Evolutionary conservation across 2,329 filamentous ascomycete species (phyloP).

Genomic region (Phoma sp.): DNA sequence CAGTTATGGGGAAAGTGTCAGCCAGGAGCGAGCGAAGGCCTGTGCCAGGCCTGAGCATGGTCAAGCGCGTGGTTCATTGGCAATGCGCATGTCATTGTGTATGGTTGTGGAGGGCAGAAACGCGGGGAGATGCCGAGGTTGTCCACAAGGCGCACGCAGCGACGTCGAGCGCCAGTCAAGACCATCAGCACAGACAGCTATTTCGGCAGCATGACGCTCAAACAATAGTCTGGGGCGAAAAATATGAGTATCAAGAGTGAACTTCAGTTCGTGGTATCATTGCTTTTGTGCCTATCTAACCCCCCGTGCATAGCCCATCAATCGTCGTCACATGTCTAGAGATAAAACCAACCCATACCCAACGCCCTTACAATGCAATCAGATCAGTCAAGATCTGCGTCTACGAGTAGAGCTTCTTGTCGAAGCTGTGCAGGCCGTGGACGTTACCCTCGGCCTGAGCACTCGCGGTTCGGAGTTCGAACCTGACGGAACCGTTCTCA

Average conservation of each 20-base stretch:
- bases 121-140: constrained; percentile 46
- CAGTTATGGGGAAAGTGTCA: constrained; percentile 5
- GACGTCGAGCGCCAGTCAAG: not conserved
- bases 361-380: constrained; percentile 40
- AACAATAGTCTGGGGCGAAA: not conserved
- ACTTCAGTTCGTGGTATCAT: constrained; percentile 43
- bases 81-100: constrained; percentile 26
- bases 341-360: constrained; percentile 29
- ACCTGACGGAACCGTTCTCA: constrained; percentile 76
- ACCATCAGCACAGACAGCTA: not conserved
- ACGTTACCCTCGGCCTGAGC: constrained; percentile 97
- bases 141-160: constrained; percentile 4
- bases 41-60: constrained; percentile 33
- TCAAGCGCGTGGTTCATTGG: constrained; percentile 21
- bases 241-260: constrained; percentile 8
- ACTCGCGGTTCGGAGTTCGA: constrained; percentile 92
- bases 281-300: constrained; percentile 43
- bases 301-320: constrained; percentile 31
- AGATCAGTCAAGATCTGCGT: constrained; percentile 2
- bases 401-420: constrained; percentile 99
- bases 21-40: constrained; percentile 14
- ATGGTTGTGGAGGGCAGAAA: constrained; percentile 22
- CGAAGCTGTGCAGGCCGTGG: constrained; percentile 94
- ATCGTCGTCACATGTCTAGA: constrained; percentile 31
- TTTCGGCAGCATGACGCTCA: constrained; percentile 8